phyloP scores from a whole-genome alignment of 106 monocot genomes.

The Platanthera guangdongensis region DNA sequence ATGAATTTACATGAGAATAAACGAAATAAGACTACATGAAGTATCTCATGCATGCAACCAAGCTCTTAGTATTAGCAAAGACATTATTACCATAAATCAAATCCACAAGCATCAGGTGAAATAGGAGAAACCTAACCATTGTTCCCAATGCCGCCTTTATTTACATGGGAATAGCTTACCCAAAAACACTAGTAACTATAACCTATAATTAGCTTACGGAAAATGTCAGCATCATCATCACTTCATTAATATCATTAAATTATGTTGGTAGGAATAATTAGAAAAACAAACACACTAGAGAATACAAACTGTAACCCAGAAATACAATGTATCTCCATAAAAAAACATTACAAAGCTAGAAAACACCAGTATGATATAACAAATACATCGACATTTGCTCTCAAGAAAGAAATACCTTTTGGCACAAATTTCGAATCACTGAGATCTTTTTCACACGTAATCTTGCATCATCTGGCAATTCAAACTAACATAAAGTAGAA shows the following conservation, averaged over 20 bases:
- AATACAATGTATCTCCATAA: neutral
- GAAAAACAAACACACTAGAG: neutral
- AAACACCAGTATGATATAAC: neutral
- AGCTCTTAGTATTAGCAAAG: neutral
- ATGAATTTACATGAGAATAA: neutral
- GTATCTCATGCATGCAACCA: neutral
- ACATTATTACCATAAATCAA: neutral
- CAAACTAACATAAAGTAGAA: conserved; percentile 47
- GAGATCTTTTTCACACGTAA: conserved; percentile 47
- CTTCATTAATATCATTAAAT: neutral
- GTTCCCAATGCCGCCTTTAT: neutral
- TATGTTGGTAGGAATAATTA: neutral
- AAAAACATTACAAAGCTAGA: neutral
- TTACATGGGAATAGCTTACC: neutral
- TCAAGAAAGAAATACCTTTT: conserved; percentile 48
- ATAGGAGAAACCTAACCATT: neutral
- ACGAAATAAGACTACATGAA: neutral
- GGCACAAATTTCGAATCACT: conserved; percentile 81
- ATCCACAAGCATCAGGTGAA: neutral
- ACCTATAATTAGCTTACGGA: neutral
- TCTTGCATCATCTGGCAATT: conserved; percentile 67
- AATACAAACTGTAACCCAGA: neutral
- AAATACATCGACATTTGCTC: neutral
- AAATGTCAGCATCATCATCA: neutral
- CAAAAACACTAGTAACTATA: neutral